phyloP scores from a whole-genome alignment of 208 protist genomes.

The Leishmania martiniquensis region DNA sequence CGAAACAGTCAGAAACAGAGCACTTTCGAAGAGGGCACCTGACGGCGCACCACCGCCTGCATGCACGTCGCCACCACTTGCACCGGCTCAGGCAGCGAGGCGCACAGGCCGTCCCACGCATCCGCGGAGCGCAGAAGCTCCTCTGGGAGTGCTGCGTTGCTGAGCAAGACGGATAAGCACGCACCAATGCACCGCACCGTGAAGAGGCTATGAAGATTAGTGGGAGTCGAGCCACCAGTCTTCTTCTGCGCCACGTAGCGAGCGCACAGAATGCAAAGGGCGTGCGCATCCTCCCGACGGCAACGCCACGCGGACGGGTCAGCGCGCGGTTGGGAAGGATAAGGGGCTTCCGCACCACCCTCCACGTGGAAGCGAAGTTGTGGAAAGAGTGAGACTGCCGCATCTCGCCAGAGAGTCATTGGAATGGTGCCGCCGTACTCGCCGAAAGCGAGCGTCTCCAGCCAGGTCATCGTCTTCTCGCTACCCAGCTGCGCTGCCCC shows the following conservation, averaged over 20 bases:
- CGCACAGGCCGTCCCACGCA: constrained; percentile 23
- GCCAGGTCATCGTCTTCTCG: constrained; percentile 30
- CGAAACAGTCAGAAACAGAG: constrained; percentile 16
- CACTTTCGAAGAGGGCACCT: constrained; percentile 15
- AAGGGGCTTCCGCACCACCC: background rate
- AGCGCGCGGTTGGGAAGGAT: background rate
- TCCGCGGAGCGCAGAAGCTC: constrained; percentile 18
- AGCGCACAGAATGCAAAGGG: constrained; percentile 32
- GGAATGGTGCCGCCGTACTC: constrained; percentile 37
- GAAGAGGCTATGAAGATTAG: constrained; percentile 21
- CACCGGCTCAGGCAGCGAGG: constrained; percentile 11
- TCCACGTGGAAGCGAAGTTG: background rate
- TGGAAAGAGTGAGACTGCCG: constrained; percentile 20
- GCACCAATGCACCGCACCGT: constrained; percentile 25
- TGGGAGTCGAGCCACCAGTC: background rate
- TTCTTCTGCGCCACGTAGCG: constrained; percentile 9
- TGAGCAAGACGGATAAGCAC: constrained; percentile 9
- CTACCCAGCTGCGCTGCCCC: background rate
- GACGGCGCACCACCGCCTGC: constrained; percentile 24
- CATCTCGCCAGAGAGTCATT: constrained; percentile 47
- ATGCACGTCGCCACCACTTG: constrained; percentile 5
- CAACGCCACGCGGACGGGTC: background rate
- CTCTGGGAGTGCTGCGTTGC: background rate
- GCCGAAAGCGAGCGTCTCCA: constrained; percentile 47
- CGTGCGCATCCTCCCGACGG: constrained; percentile 8